These are phyloP conservation scores for Nicotiana undulata DNA, from an alignment of 257 asterid species.

Conservation along the genomic window DNA sequence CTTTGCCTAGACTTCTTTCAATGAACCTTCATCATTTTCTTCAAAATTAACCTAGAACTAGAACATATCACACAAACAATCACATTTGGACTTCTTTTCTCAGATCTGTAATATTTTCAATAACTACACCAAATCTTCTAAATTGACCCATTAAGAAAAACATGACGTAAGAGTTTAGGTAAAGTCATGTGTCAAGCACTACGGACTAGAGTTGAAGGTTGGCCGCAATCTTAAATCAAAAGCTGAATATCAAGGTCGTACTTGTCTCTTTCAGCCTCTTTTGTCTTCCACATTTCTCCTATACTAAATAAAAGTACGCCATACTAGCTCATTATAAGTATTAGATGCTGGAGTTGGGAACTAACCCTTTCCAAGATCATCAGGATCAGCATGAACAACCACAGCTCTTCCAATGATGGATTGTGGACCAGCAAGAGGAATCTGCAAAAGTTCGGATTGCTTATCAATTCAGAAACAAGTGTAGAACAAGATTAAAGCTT, in stretches of 20 bases:
- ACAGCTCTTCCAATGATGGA: slow-evolving; percentile 96
- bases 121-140: background rate
- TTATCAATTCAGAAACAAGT: background rate
- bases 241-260: background rate
- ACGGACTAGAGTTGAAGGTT: background rate
- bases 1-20: background rate
- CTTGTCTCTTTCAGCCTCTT: background rate
- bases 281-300: background rate
- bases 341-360: slow-evolving; percentile 2
- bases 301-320: background rate
- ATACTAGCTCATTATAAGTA: background rate
- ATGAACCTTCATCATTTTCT: background rate
- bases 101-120: background rate
- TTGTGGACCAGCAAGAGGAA: slow-evolving; percentile 74
- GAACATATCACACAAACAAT: background rate
- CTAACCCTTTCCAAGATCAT: slow-evolving; percentile 95
- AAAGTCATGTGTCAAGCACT: background rate
- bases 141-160: background rate
- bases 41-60: background rate
- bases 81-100: background rate
- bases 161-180: background rate
- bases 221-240: background rate
- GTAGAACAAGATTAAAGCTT: background rate
- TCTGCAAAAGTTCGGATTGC: slow-evolving; percentile 26
- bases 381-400: slow-evolving; percentile 97